These are phyloP conservation scores for Beauveria sp. DNA, from an alignment of 2,329 filamentous ascomycete species.

Conservation along the genomic window DNA sequence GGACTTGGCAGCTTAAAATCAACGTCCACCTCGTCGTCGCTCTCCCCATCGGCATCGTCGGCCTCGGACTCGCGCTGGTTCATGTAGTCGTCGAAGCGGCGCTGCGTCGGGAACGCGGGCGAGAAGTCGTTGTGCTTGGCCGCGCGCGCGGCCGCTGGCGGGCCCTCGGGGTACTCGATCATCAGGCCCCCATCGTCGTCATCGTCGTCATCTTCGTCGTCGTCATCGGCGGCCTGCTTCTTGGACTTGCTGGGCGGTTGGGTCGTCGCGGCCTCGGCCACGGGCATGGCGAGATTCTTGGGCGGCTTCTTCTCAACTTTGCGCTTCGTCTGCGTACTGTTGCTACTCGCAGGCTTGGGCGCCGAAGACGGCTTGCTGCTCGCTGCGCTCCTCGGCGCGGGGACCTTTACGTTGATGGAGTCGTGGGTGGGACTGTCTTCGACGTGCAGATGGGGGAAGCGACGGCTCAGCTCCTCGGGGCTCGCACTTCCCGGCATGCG, in stretches of 20 bases:
- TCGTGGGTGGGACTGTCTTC: constrained; percentile 18
- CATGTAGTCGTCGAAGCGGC: constrained; percentile 48
- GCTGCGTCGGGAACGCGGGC: constrained; percentile 38
- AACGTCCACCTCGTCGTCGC: constrained; percentile 39
- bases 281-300: constrained; percentile 29
- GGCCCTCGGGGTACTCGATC: constrained; percentile 52
- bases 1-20: constrained; percentile 49
- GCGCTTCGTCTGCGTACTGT: constrained; percentile 12
- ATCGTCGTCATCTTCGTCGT: constrained; percentile 46
- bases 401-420: constrained; percentile 8
- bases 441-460: constrained; percentile 55
- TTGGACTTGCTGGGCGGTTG: constrained; percentile 17
- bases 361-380: neutral
- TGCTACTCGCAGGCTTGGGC: constrained; percentile 15
- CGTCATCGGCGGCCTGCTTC: constrained; percentile 34
- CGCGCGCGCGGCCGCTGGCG: constrained; percentile 20
- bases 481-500: constrained; percentile 60
- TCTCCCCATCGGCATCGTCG: constrained; percentile 41
- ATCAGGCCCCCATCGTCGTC: constrained; percentile 52
- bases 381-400: neutral
- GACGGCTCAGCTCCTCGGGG: constrained; percentile 53
- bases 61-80: constrained; percentile 38
- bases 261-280: constrained; percentile 10
- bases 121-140: constrained; percentile 36
- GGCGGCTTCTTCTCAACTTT: constrained; percentile 18